Percentiles rank a stretch among this genome's conserved stretches.
Evolutionary conservation across 1,139 yeast genomes (phyloP).

Genomic region (Yamadazyma dushanensis): DNA sequence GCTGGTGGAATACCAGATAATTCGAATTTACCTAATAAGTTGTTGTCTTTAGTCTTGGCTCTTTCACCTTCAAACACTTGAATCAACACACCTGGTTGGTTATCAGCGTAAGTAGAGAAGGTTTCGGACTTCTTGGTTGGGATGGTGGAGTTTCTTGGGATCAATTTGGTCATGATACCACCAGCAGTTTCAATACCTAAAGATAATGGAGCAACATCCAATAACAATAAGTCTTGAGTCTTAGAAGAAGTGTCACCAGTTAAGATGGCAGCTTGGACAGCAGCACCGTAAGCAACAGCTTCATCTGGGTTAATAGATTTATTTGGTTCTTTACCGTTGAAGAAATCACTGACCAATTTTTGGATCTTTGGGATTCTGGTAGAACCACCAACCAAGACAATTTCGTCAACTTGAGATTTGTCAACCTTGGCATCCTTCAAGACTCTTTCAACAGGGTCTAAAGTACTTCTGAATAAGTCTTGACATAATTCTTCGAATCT

Average conservation of each 20-base stretch:
- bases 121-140: conserved; percentile 99
- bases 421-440: conserved; percentile 91
- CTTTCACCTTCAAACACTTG: conserved; percentile 99
- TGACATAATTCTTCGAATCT: conserved; percentile 91
- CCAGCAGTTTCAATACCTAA: conserved; percentile 98
- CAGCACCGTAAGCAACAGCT: conserved; percentile 99
- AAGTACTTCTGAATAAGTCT: conserved; percentile 94
- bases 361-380: conserved; percentile 99
- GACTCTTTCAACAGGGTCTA: conserved; percentile 98
- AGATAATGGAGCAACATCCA: conserved; percentile 98
- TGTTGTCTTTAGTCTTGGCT: conserved; percentile 99
- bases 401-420: conserved; percentile 89
- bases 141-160: conserved; percentile 99
- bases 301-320: conserved; percentile 98
- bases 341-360: conserved; percentile 95
- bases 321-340: conserved; percentile 96
- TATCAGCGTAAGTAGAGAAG: conserved; percentile 99
- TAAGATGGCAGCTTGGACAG: conserved; percentile 98
- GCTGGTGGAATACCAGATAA: conserved; percentile 98
- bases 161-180: conserved; percentile 99
- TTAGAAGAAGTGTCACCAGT: conserved; percentile 95
- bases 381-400: conserved; percentile 99
- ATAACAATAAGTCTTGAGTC: conserved; percentile 96
- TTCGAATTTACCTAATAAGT: conserved; percentile 99
- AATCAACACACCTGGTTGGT: conserved; percentile 99